Base-by-base conservation (phyloP, 2,329 filamentous ascomycete species). In the Salinomyces thailandicus region DNA sequence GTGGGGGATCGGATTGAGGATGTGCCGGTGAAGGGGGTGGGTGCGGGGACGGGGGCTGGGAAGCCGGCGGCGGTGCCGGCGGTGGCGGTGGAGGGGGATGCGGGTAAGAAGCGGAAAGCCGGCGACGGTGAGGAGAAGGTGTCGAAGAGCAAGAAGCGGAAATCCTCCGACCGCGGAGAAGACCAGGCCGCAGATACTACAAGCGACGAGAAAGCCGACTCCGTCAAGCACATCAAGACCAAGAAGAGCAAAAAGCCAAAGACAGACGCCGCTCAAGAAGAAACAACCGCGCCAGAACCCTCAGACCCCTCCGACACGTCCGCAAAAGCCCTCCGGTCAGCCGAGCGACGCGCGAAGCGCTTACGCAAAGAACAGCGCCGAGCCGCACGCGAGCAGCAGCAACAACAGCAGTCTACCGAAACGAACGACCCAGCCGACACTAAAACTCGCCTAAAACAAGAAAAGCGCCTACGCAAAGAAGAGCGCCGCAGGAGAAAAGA, bases 1-100 rank as follows among this genome's bases (percentile, higher is more conserved):
- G 68, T 74, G 4, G 75, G 75, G 9, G 73, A 77, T 42, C 70
- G 72, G 53, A 65, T 70, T 38, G 62, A 71, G 46, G 55, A 52
- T 38, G 11, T 32, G 17, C 17, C 18, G 11, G 35, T 38, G 18
- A 33, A 43, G 18, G 35, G 39, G 15, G 33, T 43, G 28, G 41
- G 29, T 29, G 43, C 46, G 2, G 39, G 39, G 33, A 38, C 40
- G 5, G 39, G 35, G 26, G 43, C 55, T 34, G 47, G 65, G 43
- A 73, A 69, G 46, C 58, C 61, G 13, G 61, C 63, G 40, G 43
- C 57, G 27, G 59, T 62, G 44, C 60, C 62, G 41, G 57, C 62
- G 24, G 59, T 62, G 44, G 60, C 62, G 41, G 57, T 62, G 24
- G 65, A 63, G 49, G 63, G 61, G 35, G 27, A 2, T 7, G 16